Base-by-base conservation (phyloP, 768 basidiomycete genomes). In the Suillus plorans region DNA sequence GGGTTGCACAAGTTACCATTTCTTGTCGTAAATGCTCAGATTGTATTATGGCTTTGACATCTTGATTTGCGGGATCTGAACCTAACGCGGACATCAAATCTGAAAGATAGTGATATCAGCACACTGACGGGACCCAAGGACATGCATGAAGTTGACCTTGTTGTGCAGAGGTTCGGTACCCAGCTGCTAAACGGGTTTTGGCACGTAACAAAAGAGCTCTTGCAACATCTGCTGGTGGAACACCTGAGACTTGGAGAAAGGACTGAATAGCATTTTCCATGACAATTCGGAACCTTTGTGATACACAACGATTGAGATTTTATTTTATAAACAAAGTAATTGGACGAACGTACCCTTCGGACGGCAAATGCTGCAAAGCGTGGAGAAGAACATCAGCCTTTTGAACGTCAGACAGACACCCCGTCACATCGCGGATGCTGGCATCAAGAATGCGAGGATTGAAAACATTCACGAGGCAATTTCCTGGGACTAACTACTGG, bases 321-420 rank as follows among this genome's bases (percentile, higher is more conserved):
- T 10, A 53, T 37, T 37, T 37, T 37, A 37, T 37, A 37, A 37
- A 37, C 7, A 10, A 36, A 37, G 36, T 37, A 6, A 37, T 37
- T 37, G 36, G 9, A 37, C 10, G 36, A 37, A 37, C 85, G 44
- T 72, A 90, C 88, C 88, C 83, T 64, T 93, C 88, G 56, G 83
- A 80, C 60, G 89, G 86, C 66, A 97, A 85, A 70, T 89, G 89
- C 68, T 89, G 87, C 83, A 95, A 87, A n/a, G 92, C 93, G 68
- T 91, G 87, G 58, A 94, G 74, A 61, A 94, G 78, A 44, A 91
- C 81, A 63, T 89, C 88, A 22, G 84, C 88, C 73, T 91, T 91
- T 72, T 90, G 84, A 68, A 83, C 83, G 72, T 88, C 84, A 5
- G 83, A 80, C 41, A 91, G 80, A 64, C 81, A 82, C 8, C 79